Base-by-base conservation (phyloP, 1,284 basidiomycete species). In the Ustilago curta region DNA sequence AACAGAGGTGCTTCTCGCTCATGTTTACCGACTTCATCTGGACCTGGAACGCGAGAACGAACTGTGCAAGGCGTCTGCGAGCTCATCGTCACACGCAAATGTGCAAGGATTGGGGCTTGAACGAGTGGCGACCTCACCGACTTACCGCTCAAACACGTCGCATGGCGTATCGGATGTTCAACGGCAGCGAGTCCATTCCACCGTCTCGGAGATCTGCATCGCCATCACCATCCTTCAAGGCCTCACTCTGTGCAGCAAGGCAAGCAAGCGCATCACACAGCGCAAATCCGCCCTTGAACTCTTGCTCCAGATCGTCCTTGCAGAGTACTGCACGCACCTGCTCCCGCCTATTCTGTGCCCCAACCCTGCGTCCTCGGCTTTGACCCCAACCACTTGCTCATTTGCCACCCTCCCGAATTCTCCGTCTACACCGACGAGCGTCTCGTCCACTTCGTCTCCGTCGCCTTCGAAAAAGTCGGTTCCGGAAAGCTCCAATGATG, bases 211-310 rank as follows among this genome's bases (percentile, higher is more conserved):
- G 27, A 52, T 65, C 42, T 71, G 73, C 40, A 69, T 70, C 37
- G 40, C 58, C 43, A 63, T 76, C 44, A 69, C 68, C 59, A 64
- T 76, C 51, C 65, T 76, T 7, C 73, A 76, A 32, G 73, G 73
- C 8, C 65, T 76, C 19, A 57, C 73, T 8, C 69, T 76, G 5
- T 76, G 64, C 59, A 64, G 61, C 50, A 47, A 37, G 14, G 39
- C 54, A 2, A 68, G 49, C 32, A 64, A 59, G 40, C 58, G 62
- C 8, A 71, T 76, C 50, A 65, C 54, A 4, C 57, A 56, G 32
- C 64, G 73, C 44, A 76, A 71, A 37, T 61, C 64, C 3, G 55
- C 64, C 7, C 54, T 76, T 21, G 73, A 76, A 50, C 59, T 76
- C 7, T 45, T 76, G 1, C 57, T 76, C 2, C 51, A 58, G 21